phyloP scores from a whole-genome alignment of 2,329 filamentous ascomycete genomes.

The Parafenestella ontariensis region DNA sequence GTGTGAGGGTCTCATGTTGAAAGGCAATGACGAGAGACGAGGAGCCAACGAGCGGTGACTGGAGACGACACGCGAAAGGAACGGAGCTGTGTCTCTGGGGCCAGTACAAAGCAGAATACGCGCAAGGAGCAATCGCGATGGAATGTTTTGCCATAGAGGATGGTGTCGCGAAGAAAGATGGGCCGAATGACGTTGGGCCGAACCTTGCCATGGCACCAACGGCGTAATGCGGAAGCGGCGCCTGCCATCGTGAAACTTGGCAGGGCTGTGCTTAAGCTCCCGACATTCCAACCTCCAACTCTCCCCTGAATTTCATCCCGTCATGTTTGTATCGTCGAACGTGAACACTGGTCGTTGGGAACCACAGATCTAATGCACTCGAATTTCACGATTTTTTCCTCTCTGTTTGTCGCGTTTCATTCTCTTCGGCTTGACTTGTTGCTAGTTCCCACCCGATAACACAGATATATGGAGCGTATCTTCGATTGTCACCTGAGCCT shows the following conservation, averaged over 20 bases:
- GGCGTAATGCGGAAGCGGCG: slow-evolving; percentile 24
- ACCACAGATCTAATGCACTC: too few relatives aligned
- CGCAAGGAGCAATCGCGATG: background rate
- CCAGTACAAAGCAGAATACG: background rate
- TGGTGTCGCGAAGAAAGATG: slow-evolving; percentile 3
- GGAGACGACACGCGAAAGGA: background rate
- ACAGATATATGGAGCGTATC: too few relatives aligned
- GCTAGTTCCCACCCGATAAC: too few relatives aligned
- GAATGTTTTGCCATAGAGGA: slow-evolving; percentile 2
- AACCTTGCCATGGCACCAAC: slow-evolving; percentile 7
- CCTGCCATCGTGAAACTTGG: slow-evolving; percentile 21
- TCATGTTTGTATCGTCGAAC: background rate
- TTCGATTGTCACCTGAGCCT: too few relatives aligned
- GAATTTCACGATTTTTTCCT: background rate
- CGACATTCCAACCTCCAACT: background rate
- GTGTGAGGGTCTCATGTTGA: slow-evolving; percentile 27
- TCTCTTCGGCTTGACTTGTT: too few relatives aligned
- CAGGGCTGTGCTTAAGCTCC: slow-evolving; percentile 18
- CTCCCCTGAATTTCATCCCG: slow-evolving; percentile 9
- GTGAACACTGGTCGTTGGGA: too few relatives aligned
- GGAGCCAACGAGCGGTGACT: slow-evolving; percentile 11
- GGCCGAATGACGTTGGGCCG: slow-evolving; percentile 14
- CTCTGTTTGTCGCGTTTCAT: background rate
- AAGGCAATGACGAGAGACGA: slow-evolving; percentile 19
- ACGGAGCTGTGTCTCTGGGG: background rate